Evolutionary conservation across 83 land plant species (phyloP).

Genomic region (Picea abies): DNA sequence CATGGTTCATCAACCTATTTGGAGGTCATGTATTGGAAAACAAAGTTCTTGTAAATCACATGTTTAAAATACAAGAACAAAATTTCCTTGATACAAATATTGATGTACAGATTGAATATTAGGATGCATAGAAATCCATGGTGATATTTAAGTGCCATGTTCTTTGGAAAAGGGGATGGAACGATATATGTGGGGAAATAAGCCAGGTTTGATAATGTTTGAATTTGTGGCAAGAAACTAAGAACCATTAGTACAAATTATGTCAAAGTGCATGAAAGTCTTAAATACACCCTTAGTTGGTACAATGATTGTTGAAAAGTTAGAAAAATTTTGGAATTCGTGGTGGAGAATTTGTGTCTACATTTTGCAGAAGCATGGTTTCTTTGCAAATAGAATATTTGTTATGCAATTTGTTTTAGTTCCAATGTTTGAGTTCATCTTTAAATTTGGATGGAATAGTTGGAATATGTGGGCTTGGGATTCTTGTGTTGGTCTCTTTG

Average conservation of each 20-base stretch:
- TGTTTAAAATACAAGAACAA: too few relatives aligned
- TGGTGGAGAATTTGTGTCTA: constrained; percentile 13
- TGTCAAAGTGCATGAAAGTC: constrained; percentile 15
- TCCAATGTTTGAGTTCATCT: constrained; percentile 11
- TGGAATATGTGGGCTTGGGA: constrained; percentile 4
- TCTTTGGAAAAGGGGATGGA: background rate
- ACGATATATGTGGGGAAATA: too few relatives aligned
- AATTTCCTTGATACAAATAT: too few relatives aligned
- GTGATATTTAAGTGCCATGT: constrained; percentile 3
- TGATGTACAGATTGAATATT: too few relatives aligned
- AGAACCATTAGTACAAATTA: constrained; percentile 1
- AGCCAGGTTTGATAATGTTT: too few relatives aligned
- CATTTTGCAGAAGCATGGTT: constrained; percentile 8
- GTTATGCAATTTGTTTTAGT: constrained; percentile 5
- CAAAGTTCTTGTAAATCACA: constrained; percentile 2
- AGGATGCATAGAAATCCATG: constrained; percentile 15
- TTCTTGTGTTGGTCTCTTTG: constrained; percentile 16
- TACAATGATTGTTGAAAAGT: constrained; percentile 9
- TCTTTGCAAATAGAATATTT: background rate
- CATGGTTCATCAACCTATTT: constrained; percentile 9
- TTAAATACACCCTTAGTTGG: constrained; percentile 11
- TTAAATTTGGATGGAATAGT: constrained; percentile 8
- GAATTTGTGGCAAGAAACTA: background rate
- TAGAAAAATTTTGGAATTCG: background rate
- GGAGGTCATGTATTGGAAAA: constrained; percentile 10